A percentile compares a stretch with the other conserved stretches of the same genome.
Conservation (phyloP, 306 rosid species). For the Psophocarpus tetragonolobus region DNA sequence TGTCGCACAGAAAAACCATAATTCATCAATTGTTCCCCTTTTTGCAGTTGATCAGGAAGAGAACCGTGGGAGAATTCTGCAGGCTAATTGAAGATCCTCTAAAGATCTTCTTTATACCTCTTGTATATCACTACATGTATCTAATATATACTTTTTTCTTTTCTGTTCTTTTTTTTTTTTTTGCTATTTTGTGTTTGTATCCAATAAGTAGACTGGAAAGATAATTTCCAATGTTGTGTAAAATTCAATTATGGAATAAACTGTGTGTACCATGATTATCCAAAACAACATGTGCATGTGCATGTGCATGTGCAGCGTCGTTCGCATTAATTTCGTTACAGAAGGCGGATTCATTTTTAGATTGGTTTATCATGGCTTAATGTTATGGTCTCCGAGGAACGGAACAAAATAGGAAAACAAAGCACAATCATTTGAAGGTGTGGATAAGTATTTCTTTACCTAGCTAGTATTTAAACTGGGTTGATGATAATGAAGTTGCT, state of each 20-base stretch:
- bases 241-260: conserved; percentile 34
- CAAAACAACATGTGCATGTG: not conserved
- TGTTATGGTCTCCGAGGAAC: not conserved
- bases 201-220: conserved; percentile 28
- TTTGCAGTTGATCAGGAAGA: conserved; percentile 70
- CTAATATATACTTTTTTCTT: not conserved
- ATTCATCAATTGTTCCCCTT: conserved; percentile 29
- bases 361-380: not conserved
- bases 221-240: conserved; percentile 30
- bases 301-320: too few species aligned
- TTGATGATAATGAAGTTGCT: not conserved
- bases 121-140: conserved; percentile 17
- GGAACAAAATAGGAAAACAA: not conserved
- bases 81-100: conserved; percentile 49
- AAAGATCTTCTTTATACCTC: not conserved
- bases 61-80: conserved; percentile 69
- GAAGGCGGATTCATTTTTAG: not conserved
- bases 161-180: not conserved
- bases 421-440: not conserved
- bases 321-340: not conserved
- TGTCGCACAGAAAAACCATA: conserved; percentile 2
- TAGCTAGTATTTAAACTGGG: not conserved
- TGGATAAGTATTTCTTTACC: not conserved
- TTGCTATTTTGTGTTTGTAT: conserved; percentile 14
- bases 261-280: not conserved